Conservation (phyloP, 257 asterid species). For the Solanum acaule region DNA sequence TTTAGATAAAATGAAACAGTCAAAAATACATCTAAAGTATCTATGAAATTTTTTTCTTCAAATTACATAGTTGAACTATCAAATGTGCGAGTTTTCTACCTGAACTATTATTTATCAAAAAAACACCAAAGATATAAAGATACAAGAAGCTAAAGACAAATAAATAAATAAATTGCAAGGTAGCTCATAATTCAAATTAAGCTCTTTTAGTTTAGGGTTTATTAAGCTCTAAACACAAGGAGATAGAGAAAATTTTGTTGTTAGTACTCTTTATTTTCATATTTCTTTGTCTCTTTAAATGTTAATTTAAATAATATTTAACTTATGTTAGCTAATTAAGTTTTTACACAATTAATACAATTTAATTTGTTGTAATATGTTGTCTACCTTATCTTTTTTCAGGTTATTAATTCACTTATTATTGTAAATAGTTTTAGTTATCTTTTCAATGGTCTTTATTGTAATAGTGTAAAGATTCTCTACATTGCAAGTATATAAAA, state of each 20-base stretch:
- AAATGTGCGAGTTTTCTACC: no score
- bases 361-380: not conserved
- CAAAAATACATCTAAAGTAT: no score
- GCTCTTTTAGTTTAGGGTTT: conserved; percentile 28
- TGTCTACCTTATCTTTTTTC: not conserved
- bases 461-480: not conserved
- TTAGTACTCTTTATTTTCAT: not conserved
- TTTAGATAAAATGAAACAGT: no score
- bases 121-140: not conserved
- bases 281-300: not conserved
- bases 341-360: not conserved
- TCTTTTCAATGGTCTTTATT: not conserved
- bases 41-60: no score
- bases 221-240: conserved; percentile 68
- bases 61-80: no score
- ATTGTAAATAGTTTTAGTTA: not conserved
- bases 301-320: not conserved
- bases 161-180: conserved; percentile 6
- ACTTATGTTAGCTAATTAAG: not conserved
- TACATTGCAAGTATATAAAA: not conserved
- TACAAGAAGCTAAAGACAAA: not conserved
- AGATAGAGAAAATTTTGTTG: conserved; percentile 25
- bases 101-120: not conserved
- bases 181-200: conserved; percentile 36
- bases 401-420: not conserved